These are phyloP conservation scores for Falciphora oryzae DNA, from an alignment of 2,329 filamentous ascomycete genomes.

Conservation along the genomic window DNA sequence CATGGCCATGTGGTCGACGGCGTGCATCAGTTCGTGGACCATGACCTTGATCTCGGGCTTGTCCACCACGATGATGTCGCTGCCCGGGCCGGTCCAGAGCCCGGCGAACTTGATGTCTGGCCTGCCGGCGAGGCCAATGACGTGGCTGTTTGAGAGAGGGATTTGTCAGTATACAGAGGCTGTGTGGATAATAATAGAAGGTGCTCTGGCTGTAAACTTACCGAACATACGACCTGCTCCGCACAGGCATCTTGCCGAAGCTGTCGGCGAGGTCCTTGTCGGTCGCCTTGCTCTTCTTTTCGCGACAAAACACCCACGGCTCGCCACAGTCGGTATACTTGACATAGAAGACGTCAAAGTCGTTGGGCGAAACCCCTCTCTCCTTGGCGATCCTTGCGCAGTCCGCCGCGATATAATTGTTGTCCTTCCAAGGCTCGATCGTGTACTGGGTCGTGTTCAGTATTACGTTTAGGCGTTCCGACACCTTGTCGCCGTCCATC, in stretches of 20 bases:
- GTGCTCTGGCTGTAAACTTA: not conserved
- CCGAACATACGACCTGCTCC: conserved; percentile 4
- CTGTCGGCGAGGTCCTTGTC: not conserved
- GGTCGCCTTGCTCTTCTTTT: conserved; percentile 1
- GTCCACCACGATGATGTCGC: conserved; percentile 8
- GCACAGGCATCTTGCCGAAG: conserved; percentile 7
- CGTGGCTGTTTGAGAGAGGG: not conserved
- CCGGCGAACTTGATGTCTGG: conserved; percentile 3
- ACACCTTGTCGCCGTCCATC: conserved; percentile 4
- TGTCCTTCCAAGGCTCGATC: conserved; percentile 7
- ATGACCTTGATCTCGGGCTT: conserved; percentile 6
- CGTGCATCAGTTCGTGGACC: conserved; percentile 4
- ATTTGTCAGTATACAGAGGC: not conserved
- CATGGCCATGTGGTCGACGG: conserved; percentile 7
- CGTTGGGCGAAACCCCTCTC: not conserved
- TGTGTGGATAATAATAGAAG: too few relatives aligned
- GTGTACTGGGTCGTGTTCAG: conserved; percentile 1
- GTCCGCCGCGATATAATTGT: not conserved
- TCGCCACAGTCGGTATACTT: conserved; percentile 5
- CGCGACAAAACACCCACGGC: conserved; percentile 6
- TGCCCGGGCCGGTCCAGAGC: conserved; percentile 6
- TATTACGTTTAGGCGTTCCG: not conserved
- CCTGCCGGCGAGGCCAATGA: not conserved
- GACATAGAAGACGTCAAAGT: conserved; percentile 1
- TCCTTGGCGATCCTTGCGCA: conserved; percentile 3